These are phyloP conservation scores for Penicillium concentricum DNA, from an alignment of 2,329 filamentous ascomycete genomes.

Conservation along the genomic window DNA sequence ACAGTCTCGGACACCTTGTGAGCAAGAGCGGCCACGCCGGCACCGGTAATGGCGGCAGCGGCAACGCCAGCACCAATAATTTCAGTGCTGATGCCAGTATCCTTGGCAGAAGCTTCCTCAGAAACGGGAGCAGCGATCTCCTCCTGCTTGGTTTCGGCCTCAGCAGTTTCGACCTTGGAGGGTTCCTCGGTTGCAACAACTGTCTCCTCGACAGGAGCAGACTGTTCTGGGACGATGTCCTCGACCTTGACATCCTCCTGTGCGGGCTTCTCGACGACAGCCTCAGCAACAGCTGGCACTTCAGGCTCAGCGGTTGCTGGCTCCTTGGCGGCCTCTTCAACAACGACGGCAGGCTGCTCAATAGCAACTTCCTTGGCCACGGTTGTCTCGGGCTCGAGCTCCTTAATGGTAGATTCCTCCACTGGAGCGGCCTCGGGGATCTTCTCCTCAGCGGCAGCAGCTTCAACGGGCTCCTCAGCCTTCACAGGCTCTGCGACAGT, in stretches of 20 bases:
- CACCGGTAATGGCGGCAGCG: conserved; percentile 24
- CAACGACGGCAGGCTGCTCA: neutral
- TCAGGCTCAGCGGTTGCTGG: neutral
- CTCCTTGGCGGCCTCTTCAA: neutral
- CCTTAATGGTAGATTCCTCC: neutral
- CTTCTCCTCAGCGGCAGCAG: neutral
- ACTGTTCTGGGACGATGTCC: neutral
- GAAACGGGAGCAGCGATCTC: conserved; percentile 3
- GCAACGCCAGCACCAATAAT: conserved; percentile 29
- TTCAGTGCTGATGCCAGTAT: conserved; percentile 23
- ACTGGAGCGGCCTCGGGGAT: neutral
- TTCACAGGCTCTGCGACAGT: neutral
- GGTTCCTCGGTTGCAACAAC: neutral
- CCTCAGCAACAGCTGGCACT: neutral
- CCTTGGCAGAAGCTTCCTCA: conserved; percentile 14
- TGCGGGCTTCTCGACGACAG: neutral
- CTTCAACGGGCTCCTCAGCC: neutral
- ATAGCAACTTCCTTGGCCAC: neutral
- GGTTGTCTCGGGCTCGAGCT: neutral
- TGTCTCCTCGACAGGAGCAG: neutral
- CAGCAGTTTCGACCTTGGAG: neutral
- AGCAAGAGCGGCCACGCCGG: conserved; percentile 21
- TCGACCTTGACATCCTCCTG: neutral
- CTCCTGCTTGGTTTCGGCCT: conserved; percentile 8
- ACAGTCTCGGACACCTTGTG: conserved; percentile 19